Base-by-base conservation (phyloP, 306 rosid species). In the Glycine soja region DNA sequence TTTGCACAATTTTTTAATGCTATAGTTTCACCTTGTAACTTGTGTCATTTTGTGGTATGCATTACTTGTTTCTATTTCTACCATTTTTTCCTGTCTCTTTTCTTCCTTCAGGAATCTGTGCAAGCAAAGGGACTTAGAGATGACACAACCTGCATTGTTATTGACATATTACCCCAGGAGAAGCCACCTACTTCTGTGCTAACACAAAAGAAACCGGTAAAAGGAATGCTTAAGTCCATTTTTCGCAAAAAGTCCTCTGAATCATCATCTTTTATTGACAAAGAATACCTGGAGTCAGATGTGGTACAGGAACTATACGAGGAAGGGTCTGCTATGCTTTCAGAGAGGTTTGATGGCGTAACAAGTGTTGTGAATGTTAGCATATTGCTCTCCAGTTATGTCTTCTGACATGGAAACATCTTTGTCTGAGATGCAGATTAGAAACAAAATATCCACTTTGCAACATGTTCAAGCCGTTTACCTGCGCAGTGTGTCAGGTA, bases 111-210 rank as follows among this genome's bases (percentile, higher is more conserved):
- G 99, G 99, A 93, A 78, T 88, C 99, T 48, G 32, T 96, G 56
- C 95, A 87, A 71, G 90, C 96, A 42, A 93, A 96, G 87, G 99
- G 99, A 75, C 99, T 96, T 83, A 88, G 99, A 78, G 99, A 96
- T 87, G 99, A 96, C 86, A 96, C 99, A 53, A 96, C 98, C 43
- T 96, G 98, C 85, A 90, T 96, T 43, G 97, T 96, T 70, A 85
- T 93, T 74, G 99, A 96, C 80, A 89, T 96, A 83, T 84, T 87
- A 70, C 93, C 99, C 0, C 94, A 80, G 82, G 97, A 93, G 82
- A 96, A 92, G 88, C 93, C 87, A 82, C 54, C 89, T 51, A 86
- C 86, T 83, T 88, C 92, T 40, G 80, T 77, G 70, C 84, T 90
- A 54, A 72, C n/a, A 74, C 86, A 30, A 93, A 69, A 91, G 88